Evolutionary conservation across 768 basidiomycete species (phyloP), one percentile per base, ranked within the genome.

Genomic region (Chalciporus sphaerocephalus): DNA sequence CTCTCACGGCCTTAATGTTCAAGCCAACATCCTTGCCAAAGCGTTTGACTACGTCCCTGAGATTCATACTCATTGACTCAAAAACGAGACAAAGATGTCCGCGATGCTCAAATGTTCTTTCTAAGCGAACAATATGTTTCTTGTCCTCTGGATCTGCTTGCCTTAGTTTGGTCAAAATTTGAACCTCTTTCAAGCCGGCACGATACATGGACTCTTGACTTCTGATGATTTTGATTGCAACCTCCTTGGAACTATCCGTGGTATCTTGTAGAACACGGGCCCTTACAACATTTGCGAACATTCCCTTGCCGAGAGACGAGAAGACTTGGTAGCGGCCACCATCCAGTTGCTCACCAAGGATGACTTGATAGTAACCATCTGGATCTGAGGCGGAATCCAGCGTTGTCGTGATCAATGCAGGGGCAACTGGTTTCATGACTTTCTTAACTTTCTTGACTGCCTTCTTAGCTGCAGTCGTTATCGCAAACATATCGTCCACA

Each of bases 11-110:
- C 55, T 85, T 81, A 58, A 98, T 87, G 58, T 97, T 96, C 18
- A 99, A 71, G 13, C 96, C 96, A 45, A 99, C 87, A 56, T 99
- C 93, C 65, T 98, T 98, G 36, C 96, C 96, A 65, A 97, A 98
- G 16, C 93, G 85, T 67, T 98, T 98, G 47, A 98, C 87, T 30
- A 97, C 92, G 46, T 98, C 96, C 46, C 95, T 89, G 17, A 99
- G 78, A 60, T 99, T 99, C 92, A 97, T 96, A 59, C 94, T 93
- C 61, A 98, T 61, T 18, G 82, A 85, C 68, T 99, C 96, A 44
- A 97, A 97, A 11, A 99, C 96, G 27, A 99, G 72, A 59, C 96
- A 99, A 10, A 97, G 70, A 65, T 99, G 96, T 0, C 95, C 94
- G 27, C 94, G 86, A 62, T 98, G 95, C 63, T 99, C 96, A 66